Conservation (phyloP, 768 basidiomycete species). For the Trametes punicea region DNA sequence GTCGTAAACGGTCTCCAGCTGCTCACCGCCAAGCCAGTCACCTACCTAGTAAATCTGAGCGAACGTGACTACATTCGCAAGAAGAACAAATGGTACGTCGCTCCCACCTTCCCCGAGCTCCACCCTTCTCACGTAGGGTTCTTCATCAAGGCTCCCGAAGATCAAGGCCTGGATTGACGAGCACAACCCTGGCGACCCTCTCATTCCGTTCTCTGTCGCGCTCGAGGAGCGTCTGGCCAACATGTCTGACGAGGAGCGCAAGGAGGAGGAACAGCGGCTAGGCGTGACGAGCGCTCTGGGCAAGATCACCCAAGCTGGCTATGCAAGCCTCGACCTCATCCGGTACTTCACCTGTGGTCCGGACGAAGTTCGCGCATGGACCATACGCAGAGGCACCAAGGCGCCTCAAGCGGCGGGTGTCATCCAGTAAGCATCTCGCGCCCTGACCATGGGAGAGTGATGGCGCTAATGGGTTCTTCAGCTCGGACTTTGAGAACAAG, state of each 20-base stretch:
- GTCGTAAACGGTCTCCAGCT: slow-evolving; percentile 86
- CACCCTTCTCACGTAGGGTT: neutral
- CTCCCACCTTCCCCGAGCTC: neutral
- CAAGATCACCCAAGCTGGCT: slow-evolving; percentile 96
- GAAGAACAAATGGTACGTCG: slow-evolving; percentile 94
- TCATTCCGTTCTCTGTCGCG: slow-evolving; percentile 96
- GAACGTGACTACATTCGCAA: slow-evolving; percentile 94
- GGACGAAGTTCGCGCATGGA: slow-evolving; percentile 97
- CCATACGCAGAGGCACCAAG: slow-evolving; percentile 88
- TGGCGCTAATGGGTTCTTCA: slow-evolving; percentile 26
- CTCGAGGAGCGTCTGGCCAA: slow-evolving; percentile 84
- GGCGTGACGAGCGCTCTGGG: slow-evolving; percentile 75
- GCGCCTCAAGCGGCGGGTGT: slow-evolving; percentile 98
- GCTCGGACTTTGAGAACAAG: slow-evolving; percentile 97
- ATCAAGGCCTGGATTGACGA: slow-evolving; percentile 98
- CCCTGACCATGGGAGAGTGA: neutral
- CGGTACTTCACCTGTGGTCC: slow-evolving; percentile 98
- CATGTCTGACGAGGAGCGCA: slow-evolving; percentile 64
- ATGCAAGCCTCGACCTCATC: slow-evolving; percentile 86
- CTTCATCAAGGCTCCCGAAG: slow-evolving; percentile 69
- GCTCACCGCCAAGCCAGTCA: slow-evolving; percentile 95
- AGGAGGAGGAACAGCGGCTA: slow-evolving; percentile 70
- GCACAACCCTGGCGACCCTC: slow-evolving; percentile 91
- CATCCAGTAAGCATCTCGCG: slow-evolving; percentile 68
- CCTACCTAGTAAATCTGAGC: slow-evolving; percentile 95